A percentile compares a stretch with the other conserved stretches of the same genome.
Conservation (phyloP, 176 grass and related monocot genomes). For the Carex cristatella region DNA sequence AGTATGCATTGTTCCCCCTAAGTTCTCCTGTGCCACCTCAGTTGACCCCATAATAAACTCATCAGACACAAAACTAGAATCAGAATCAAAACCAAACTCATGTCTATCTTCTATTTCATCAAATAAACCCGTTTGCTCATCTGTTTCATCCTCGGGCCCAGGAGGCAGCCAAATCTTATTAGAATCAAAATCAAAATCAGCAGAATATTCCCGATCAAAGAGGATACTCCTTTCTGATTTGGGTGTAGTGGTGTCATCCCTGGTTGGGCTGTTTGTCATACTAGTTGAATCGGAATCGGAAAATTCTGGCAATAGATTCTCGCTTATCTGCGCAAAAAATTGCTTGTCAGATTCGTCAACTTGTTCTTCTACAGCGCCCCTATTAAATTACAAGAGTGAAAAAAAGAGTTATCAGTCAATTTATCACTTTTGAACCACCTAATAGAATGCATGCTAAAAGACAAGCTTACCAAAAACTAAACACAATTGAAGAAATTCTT, state of each 20-base stretch:
- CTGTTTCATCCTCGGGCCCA: slow-evolving; percentile 43
- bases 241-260: slow-evolving; percentile 31
- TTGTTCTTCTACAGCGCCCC: slow-evolving; percentile 43
- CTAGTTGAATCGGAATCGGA: slow-evolving; percentile 82
- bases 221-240: slow-evolving; percentile 26
- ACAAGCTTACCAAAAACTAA: slow-evolving; percentile 1
- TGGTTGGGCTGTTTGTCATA: slow-evolving; percentile 29
- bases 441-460: neutral
- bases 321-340: slow-evolving; percentile 38
- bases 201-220: slow-evolving; percentile 43
- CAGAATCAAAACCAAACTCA: slow-evolving; percentile 33
- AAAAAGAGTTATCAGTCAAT: neutral
- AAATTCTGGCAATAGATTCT: slow-evolving; percentile 48
- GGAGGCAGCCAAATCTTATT: slow-evolving; percentile 13
- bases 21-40: slow-evolving; percentile 30
- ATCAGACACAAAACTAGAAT: slow-evolving; percentile 25
- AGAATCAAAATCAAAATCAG: slow-evolving; percentile 19
- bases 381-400: slow-evolving; percentile 3
- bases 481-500: neutral
- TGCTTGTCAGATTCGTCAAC: slow-evolving; percentile 39
- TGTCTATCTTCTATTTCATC: slow-evolving; percentile 46
- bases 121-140: slow-evolving; percentile 60
- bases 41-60: slow-evolving; percentile 14
- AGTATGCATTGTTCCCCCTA: slow-evolving; percentile 35
- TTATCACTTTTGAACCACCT: neutral